phyloP scores from a whole-genome alignment of 768 basidiomycete genomes.

The Amylocystis lapponica region DNA sequence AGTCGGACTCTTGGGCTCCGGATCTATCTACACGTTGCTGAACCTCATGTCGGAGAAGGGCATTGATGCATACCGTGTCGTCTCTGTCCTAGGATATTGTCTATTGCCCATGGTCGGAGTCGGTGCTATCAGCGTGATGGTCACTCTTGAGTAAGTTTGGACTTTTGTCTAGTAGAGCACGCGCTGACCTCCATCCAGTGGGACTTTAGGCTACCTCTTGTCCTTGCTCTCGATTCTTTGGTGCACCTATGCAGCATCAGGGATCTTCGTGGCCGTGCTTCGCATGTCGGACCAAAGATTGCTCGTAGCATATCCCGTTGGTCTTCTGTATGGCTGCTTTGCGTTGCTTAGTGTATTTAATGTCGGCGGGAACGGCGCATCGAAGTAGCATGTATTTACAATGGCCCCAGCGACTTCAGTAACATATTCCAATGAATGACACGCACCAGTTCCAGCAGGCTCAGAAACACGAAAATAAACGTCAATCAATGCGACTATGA shows the following conservation, averaged over 20 bases:
- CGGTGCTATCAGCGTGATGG: conserved; percentile 79
- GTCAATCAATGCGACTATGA: not conserved
- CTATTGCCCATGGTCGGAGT: conserved; percentile 95
- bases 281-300: conserved; percentile 94
- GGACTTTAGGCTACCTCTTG: conserved; percentile 78
- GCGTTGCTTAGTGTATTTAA: conserved; percentile 90
- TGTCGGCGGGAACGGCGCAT: conserved; percentile 26
- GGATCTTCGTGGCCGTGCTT: conserved; percentile 92
- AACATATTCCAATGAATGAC: too few species aligned
- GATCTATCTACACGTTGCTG: conserved; percentile 88
- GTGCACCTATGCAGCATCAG: conserved; percentile 96
- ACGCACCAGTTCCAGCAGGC: too few species aligned
- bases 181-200: conserved; percentile 39
- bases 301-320: conserved; percentile 95
- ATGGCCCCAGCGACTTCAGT: not conserved
- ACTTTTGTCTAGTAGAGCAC: not conserved
- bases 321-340: conserved; percentile 90
- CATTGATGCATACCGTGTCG: conserved; percentile 93
- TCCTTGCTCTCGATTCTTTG: conserved; percentile 82
- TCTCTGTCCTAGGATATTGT: conserved; percentile 95
- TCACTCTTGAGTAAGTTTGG: conserved; percentile 77
- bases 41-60: conserved; percentile 95
- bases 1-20: conserved; percentile 90
- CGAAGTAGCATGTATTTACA: conserved; percentile 7
- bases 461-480: not conserved